A percentile compares a stretch with the other conserved stretches of the same genome.
phyloP scores from a whole-genome alignment of 306 rosid species.

The Sophora flavescens region DNA sequence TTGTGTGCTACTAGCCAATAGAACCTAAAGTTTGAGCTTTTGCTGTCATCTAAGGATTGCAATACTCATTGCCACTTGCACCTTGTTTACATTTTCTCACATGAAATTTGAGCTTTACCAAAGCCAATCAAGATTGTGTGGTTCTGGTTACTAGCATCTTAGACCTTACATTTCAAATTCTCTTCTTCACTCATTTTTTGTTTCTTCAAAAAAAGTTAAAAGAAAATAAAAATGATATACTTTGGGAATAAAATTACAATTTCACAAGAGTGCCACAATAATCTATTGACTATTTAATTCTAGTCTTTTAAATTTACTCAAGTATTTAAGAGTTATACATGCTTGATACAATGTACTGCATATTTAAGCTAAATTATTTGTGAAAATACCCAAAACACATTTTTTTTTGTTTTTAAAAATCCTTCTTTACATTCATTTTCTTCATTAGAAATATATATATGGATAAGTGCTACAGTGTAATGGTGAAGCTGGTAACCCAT shows the following conservation, averaged over 20 bases:
- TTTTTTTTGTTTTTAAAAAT: not conserved
- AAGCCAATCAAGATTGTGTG: slow-evolving; percentile 18
- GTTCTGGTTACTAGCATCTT: slow-evolving; percentile 19
- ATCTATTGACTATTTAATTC: not conserved
- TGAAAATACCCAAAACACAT: not conserved
- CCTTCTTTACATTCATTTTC: slow-evolving; percentile 26
- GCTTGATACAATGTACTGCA: not conserved
- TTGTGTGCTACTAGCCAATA: slow-evolving; percentile 28
- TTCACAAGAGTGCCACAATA: not conserved
- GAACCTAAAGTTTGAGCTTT: slow-evolving; percentile 26
- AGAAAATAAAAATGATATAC: not conserved
- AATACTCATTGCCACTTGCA: slow-evolving; percentile 28
- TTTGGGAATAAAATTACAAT: slow-evolving; percentile 15
- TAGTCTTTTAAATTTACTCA: slow-evolving; percentile 3
- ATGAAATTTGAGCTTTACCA: slow-evolving; percentile 24
- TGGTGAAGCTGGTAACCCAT: slow-evolving; percentile 23
- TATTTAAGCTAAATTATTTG: slow-evolving; percentile 15
- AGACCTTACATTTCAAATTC: not conserved
- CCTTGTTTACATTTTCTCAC: slow-evolving; percentile 2
- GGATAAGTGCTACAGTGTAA: slow-evolving; percentile 1
- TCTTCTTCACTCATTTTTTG: not conserved
- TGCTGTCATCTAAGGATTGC: slow-evolving; percentile 15
- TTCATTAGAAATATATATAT: not conserved
- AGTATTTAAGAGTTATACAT: not conserved
- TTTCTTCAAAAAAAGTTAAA: not conserved